Conservation (phyloP, 306 rosid genomes). For the Fragaria ananassa region DNA sequence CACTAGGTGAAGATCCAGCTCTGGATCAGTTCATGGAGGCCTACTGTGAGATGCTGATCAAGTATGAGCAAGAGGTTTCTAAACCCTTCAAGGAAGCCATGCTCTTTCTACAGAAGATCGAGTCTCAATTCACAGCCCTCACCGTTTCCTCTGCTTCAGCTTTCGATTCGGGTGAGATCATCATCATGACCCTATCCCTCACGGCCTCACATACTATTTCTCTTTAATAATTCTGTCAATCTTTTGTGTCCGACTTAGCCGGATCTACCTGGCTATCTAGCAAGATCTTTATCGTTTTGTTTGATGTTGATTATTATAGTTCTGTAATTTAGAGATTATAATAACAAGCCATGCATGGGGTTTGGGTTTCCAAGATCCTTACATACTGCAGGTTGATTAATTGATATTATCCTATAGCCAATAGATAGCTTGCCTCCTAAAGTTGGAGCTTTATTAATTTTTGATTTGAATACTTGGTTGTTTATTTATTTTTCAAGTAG, state of each 20-base stretch:
- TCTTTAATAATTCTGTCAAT: neutral
- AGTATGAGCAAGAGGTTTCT: constrained; percentile 89
- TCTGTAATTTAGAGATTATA: neutral
- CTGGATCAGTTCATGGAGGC: constrained; percentile 99
- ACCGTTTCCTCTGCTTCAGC: constrained; percentile 62
- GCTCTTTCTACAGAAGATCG: constrained; percentile 79
- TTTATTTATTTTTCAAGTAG: too few relatives aligned
- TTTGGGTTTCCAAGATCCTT: constrained; percentile 1
- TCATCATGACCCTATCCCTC: neutral
- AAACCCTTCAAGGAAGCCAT: constrained; percentile 94
- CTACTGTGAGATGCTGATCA: constrained; percentile 93
- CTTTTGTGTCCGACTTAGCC: neutral
- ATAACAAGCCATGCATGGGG: neutral
- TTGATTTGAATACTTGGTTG: neutral
- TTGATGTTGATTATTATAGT: neutral
- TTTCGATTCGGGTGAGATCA: constrained; percentile 32
- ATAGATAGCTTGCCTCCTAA: neutral
- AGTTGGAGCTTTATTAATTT: neutral
- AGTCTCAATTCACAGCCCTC: constrained; percentile 77
- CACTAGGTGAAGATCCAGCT: constrained; percentile 92
- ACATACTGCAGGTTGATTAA: neutral
- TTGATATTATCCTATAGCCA: neutral
- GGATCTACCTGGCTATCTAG: neutral
- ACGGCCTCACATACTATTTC: neutral
- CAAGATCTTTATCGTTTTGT: neutral